Evolutionary conservation across 495 filamentous ascomycete genomes (phyloP).

Genomic region (Alectoria sarmentosa): DNA sequence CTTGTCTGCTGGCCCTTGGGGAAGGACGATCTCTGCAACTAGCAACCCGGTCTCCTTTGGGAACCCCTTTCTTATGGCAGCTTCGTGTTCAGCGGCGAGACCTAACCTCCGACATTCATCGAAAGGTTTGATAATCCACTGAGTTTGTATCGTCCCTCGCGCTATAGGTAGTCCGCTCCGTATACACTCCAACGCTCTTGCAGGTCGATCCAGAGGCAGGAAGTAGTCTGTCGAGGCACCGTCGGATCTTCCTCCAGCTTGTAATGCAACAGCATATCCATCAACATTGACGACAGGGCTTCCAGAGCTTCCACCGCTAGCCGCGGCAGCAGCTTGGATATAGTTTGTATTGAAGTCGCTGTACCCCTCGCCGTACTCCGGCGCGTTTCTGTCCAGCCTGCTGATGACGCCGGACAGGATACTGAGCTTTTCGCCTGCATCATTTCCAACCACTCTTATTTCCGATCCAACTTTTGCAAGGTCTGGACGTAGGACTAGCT

Average conservation of each 20-base stretch:
- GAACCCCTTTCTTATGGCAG: conserved; percentile 67
- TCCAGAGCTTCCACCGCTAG: conserved; percentile 92
- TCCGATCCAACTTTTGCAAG: conserved; percentile 82
- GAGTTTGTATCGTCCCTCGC: conserved; percentile 93
- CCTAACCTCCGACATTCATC: conserved; percentile 94
- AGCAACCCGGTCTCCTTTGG: conserved; percentile 95
- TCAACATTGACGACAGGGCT: conserved; percentile 96
- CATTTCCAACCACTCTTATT: conserved; percentile 96
- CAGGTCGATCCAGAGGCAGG: conserved; percentile 82
- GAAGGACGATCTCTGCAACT: conserved; percentile 89
- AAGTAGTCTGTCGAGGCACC: conserved; percentile 98
- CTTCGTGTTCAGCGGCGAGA: conserved; percentile 78
- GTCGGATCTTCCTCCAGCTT: conserved; percentile 89
- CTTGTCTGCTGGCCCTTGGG: conserved; percentile 76
- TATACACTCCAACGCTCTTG: conserved; percentile 80
- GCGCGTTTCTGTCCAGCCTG: conserved; percentile 89
- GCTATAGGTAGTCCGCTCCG: conserved; percentile 64
- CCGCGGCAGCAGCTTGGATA: conserved; percentile 94
- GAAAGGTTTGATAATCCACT: conserved; percentile 95
- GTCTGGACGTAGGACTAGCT: conserved; percentile 78
- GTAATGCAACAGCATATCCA: conserved; percentile 84
- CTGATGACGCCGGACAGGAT: conserved; percentile 97
- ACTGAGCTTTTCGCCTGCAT: conserved; percentile 97
- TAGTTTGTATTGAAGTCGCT: conserved; percentile 99
- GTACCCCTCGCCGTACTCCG: conserved; percentile 97